These are phyloP conservation scores for Talaromyces sp. DNA, from an alignment of 2,329 filamentous ascomycete genomes.

Conservation along the genomic window DNA sequence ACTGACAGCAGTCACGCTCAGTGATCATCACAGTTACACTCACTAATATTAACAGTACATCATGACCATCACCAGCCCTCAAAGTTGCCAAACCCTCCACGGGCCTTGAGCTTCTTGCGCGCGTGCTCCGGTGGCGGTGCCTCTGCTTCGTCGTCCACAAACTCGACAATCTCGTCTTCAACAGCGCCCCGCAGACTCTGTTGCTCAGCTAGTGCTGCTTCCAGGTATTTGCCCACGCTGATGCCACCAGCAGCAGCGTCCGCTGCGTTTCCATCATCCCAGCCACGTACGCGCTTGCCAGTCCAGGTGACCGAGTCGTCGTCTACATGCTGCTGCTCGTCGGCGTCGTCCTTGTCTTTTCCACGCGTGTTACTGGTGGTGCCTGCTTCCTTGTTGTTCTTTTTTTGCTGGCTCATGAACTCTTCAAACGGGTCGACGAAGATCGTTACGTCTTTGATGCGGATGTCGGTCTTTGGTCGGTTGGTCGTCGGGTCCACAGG, in stretches of 20 bases:
- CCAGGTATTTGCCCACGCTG: constrained; percentile 70
- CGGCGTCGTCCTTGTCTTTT: constrained; percentile 19
- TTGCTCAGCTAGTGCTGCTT: constrained; percentile 47
- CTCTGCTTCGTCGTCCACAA: constrained; percentile 58
- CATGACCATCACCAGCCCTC: constrained; percentile 66
- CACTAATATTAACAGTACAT: background rate
- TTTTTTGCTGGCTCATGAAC: constrained; percentile 69
- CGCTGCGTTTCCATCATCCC: constrained; percentile 45
- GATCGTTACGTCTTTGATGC: constrained; percentile 76
- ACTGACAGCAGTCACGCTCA: too few species aligned
- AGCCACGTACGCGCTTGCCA: constrained; percentile 74
- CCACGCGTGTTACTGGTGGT: constrained; percentile 11
- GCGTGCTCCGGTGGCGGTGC: constrained; percentile 51
- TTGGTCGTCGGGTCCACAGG: constrained; percentile 68
- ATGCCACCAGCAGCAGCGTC: background rate
- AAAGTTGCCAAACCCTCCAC: constrained; percentile 75
- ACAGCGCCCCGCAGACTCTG: constrained; percentile 20
- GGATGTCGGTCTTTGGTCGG: constrained; percentile 69
- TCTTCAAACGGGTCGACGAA: constrained; percentile 95
- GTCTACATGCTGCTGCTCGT: constrained; percentile 28
- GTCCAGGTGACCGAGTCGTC: constrained; percentile 94
- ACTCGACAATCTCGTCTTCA: constrained; percentile 58
- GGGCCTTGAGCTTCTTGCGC: constrained; percentile 71
- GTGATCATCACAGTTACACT: too few species aligned
- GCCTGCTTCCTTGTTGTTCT: constrained; percentile 27